Evolutionary conservation across 495 filamentous ascomycete genomes (phyloP), one percentile per base, ranked within the genome.

Genomic region (Daldinia loculata): DNA sequence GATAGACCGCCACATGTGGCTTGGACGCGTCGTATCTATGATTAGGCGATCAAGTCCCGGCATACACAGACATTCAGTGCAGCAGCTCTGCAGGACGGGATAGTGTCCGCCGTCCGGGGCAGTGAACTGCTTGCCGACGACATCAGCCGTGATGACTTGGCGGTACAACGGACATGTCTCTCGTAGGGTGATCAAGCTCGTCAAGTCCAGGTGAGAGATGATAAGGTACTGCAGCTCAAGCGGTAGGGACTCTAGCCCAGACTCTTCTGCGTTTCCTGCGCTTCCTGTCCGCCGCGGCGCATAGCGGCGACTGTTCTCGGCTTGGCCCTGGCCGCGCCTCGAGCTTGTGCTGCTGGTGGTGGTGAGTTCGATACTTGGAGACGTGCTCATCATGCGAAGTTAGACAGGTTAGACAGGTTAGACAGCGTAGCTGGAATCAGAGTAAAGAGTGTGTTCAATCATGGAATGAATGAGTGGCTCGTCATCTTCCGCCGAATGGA

Each of bases 11-110:
- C 75, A 77, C 39, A 26, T 32, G 51, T 70, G 43, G 60, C 24
- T 29, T 38, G 58, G 19, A 63, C 27, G 56, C 65, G 62, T 65
- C 43, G 65, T 67, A 52, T 77, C 74, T 17, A 77, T 36, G n/a
- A 77, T 70, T 6, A 77, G 59, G 22, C 73, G 75, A 62, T 77
- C 75, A 32, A 70, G 66, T n/a, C 75, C 75, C 14, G 75, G 75
- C 41, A 71, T 69, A 27, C 67, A 74, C 26, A 77, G 66, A 41
- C 75, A 77, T 39, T 74, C 61, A 27, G 56, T 70, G 66, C 75
- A 77, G 51, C 73, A 75, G 32, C 59, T 52, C 6, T 48, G 45
- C 38, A 77, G 63, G 50, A 43, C 51, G 1, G 63, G 56, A 19
- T 67, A 52, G 11, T 29, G 41, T 1, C 15, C 12, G 12, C 70